Evolutionary conservation across 192 early-diverging fungal genomes (phyloP), one percentile per base, ranked within the genome.

Genomic region (Phycomyces nitens): DNA sequence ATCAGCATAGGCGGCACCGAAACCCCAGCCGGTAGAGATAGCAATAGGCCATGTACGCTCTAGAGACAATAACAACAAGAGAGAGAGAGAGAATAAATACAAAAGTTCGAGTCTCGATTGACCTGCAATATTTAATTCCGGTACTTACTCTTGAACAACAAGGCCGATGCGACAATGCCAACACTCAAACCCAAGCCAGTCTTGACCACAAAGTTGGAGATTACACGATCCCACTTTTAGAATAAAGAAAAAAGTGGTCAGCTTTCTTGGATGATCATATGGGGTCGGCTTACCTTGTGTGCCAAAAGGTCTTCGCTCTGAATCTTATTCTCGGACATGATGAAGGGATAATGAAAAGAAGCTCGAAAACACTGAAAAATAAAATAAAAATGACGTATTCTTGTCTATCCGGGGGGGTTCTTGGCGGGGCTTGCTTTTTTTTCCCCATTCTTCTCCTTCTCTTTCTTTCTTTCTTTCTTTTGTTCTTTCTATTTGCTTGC

Each of bases 11-110:
- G 93, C 86, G 15, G 89, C 83, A 55, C 93, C 93, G 27, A 92
- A 79, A 34, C 91, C 93, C 52, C 88, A 86, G 23, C 93, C 93
- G 27, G 88, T 89, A 10, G 88, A 80, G 52, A 92, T 79, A 53
- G 90, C 87, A 66, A 95, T 89, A 42, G 93, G 93, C 91, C 91
- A 95, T 53, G 82, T 85, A 70, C 86, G 81, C 81, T 86, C 88
- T 90, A 68, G 29, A 41, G 22, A 15, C 3, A 55, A n/a, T n/a
- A 47, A 64, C n/a, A 20, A 44, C 41, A 41, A 54, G 65, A 3
- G 53, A 12, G 55, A 60, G 66, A n/a, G 23, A 26, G 34, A 42
- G 56, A 55, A 61, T 21, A 53, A 27, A 39, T 44, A 38, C 52
- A 53, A 26, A 44, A 12, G 21, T 24, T 44, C 18, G 20, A 50